Base-by-base conservation (phyloP, 495 filamentous ascomycete genomes). In the Viridothelium virens region DNA sequence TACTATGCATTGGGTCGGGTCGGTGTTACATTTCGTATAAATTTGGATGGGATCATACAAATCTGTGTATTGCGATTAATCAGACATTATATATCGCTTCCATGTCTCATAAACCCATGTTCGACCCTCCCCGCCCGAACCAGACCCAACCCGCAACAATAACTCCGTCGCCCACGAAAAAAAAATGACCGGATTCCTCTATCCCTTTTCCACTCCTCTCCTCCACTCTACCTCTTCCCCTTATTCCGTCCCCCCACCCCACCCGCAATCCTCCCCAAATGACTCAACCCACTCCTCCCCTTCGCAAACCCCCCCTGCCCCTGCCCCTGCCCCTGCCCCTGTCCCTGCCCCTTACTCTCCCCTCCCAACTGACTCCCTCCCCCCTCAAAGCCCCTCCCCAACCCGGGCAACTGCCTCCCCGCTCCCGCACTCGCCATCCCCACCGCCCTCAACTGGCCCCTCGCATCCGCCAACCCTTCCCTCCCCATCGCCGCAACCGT, bases 251-350 rank as follows among this genome's bases (percentile, higher is more conserved):
- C 63, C 31, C 67, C 61, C 25, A 71, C 68, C 1, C 68, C 70
- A 7, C 67, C 66, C 1, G 70, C 64, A 41, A 73, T 16, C 66
- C 71, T n/a, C 33, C 70, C 70, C 6, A 73, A 44, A 18, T 67
- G 63, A 44, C 69, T 72, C 61, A 73, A 44, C 25, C 70, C 62
- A 53, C 65, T 70, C 70, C 65, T 72, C 25, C 50, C 56, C 46
- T 50, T 65, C 11, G 34, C 25, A 56, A 38, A 34, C 34, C 31
- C 62, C 38, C 34, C 47, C 62, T 34, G 6, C 46, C 56, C 18
- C 18, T 36, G 46, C 44, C 18, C 33, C 14, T 25, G 6, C 34
- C 31, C 4, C 59, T 36, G 4, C 12, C 34, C 18, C 18, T 5
- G 14, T 34, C 36, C 36, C 63, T 11, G 34, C 38, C 37, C 4